A percentile compares a stretch with the other conserved stretches of the same genome.
These are phyloP conservation scores for Neofusicoccum parvum DNA, from an alignment of 2,329 filamentous ascomycete genomes.

Conservation along the genomic window DNA sequence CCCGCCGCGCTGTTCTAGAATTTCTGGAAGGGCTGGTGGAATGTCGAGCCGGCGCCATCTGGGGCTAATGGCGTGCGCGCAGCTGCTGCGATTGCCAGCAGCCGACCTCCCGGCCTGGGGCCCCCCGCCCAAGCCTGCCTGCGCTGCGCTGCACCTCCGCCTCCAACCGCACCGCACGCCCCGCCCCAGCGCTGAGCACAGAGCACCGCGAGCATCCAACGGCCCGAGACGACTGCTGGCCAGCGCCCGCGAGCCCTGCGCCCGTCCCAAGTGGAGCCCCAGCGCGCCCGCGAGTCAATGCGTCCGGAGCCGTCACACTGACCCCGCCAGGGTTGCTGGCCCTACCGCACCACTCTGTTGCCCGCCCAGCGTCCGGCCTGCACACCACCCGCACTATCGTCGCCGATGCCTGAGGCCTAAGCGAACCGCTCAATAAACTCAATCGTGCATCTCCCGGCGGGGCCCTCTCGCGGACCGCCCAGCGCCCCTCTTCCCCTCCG, in stretches of 20 bases:
- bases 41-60: constrained; percentile 2
- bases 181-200: background rate
- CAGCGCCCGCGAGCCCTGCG: background rate
- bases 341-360: background rate
- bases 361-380: background rate
- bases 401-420: background rate
- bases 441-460: constrained; percentile 17
- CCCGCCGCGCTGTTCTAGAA: constrained; percentile 5
- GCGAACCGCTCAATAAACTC: constrained; percentile 19
- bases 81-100: background rate
- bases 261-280: background rate
- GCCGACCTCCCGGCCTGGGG: background rate
- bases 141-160: background rate
- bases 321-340: background rate
- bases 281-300: constrained; percentile 1
- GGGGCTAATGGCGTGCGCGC: background rate
- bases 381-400: background rate
- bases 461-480: background rate
- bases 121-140: background rate
- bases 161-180: constrained; percentile 5
- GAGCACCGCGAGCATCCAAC: background rate
- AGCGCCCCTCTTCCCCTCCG: background rate
- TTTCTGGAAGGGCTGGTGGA: constrained; percentile 14
- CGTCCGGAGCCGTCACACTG: background rate
- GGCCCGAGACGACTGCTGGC: background rate